Evolutionary conservation across 2,329 filamentous ascomycete genomes (phyloP).

Genomic region (Alternaria infectoria): DNA sequence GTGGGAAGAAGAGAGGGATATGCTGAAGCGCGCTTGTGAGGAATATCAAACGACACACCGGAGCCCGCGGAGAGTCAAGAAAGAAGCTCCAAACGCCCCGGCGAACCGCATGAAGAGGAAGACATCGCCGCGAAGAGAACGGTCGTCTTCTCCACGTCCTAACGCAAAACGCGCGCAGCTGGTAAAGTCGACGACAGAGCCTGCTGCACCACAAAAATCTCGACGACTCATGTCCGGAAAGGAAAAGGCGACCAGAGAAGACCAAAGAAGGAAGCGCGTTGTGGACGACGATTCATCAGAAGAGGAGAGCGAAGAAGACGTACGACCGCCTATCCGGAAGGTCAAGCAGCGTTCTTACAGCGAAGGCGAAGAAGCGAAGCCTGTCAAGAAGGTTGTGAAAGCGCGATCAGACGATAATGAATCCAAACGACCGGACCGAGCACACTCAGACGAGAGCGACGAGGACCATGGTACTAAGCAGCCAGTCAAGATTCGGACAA

Average conservation of each 20-base stretch:
- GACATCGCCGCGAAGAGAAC: slow-evolving; percentile 40
- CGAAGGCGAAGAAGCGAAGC: slow-evolving; percentile 43
- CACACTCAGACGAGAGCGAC: slow-evolving; percentile 40
- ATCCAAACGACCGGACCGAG: slow-evolving; percentile 30
- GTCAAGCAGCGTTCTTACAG: slow-evolving; percentile 43
- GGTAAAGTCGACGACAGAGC: slow-evolving; percentile 27
- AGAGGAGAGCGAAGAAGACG: slow-evolving; percentile 47
- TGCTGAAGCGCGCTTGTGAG: slow-evolving; percentile 79
- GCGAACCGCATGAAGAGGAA: slow-evolving; percentile 41
- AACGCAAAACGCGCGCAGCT: slow-evolving; percentile 35
- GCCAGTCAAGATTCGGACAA: slow-evolving; percentile 35
- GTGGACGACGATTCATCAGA: slow-evolving; percentile 44
- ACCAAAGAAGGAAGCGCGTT: slow-evolving; percentile 40
- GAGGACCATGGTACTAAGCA: slow-evolving; percentile 34
- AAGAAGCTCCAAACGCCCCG: slow-evolving; percentile 37
- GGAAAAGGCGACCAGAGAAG: slow-evolving; percentile 45
- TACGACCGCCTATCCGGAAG: slow-evolving; percentile 44
- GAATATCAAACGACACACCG: slow-evolving; percentile 51
- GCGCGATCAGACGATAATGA: slow-evolving; percentile 40
- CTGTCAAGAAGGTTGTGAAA: slow-evolving; percentile 41
- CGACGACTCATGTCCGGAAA: slow-evolving; percentile 45
- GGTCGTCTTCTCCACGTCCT: slow-evolving; percentile 42
- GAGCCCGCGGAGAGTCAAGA: slow-evolving; percentile 44
- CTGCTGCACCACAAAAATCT: slow-evolving; percentile 38
- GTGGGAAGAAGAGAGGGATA: slow-evolving; percentile 85